Conservation (phyloP, 2,329 filamentous ascomycete genomes). For the Xylariaceae sp. region DNA sequence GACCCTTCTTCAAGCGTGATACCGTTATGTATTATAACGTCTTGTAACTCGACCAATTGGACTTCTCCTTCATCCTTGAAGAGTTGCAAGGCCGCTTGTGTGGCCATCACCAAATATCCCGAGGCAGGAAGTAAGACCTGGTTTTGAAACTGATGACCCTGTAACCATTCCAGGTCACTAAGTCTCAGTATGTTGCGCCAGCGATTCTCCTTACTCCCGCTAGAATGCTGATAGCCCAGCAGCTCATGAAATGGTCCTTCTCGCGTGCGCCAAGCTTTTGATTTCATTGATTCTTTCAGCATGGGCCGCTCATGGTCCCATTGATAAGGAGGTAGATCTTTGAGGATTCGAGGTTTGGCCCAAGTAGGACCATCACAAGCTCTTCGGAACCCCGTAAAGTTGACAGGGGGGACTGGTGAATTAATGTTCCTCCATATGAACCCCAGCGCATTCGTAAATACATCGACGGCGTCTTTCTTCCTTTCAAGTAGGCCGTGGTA, state of each 20-base stretch:
- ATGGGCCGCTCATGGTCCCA: conserved; percentile 16
- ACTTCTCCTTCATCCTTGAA: conserved; percentile 1
- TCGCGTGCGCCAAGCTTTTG: neutral
- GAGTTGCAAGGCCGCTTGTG: conserved; percentile 18
- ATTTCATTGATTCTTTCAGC: conserved; percentile 15
- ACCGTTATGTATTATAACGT: conserved; percentile 20
- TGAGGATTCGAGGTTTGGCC: conserved; percentile 6
- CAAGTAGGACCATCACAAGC: neutral
- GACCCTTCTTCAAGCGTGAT: conserved; percentile 7
- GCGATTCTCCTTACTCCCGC: neutral
- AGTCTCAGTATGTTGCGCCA: conserved; percentile 2
- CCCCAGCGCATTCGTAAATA: conserved; percentile 15
- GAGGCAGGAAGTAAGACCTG: conserved; percentile 3
- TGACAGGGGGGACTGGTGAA: conserved; percentile 4
- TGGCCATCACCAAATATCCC: neutral
- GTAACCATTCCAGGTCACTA: conserved; percentile 1
- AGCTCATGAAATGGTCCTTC: conserved; percentile 8
- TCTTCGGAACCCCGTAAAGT: conserved; percentile 5
- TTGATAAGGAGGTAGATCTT: conserved; percentile 13
- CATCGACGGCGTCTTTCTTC: conserved; percentile 24
- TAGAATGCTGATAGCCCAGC: no score
- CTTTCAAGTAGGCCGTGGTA: conserved; percentile 34
- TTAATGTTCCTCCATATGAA: conserved; percentile 14
- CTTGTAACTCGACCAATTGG: conserved; percentile 14
- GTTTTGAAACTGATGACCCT: neutral